Base-by-base conservation (phyloP, 192 early-diverging fungal species). In the Paraglomus brasilianum region DNA sequence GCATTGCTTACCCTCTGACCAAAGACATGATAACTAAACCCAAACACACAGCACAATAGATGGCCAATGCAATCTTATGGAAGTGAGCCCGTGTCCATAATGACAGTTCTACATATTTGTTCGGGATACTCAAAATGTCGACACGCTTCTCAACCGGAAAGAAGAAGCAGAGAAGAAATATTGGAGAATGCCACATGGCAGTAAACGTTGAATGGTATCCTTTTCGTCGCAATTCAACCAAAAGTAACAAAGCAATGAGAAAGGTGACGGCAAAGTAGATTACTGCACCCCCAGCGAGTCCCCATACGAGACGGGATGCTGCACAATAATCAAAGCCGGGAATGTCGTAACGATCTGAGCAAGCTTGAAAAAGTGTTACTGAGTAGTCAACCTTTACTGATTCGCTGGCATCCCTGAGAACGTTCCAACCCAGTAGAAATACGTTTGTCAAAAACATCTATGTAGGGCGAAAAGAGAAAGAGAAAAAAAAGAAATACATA, bases 391-490 rank as follows among this genome's bases (percentile, higher is more conserved):
- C 36, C 1, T 15, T n/a, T 1, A 68, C 66, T 19, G 22, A 49
- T 41, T 4, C 22, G 15, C 56, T 48, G 5, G 66, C 66, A 55
- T 56, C 15, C 38, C 36, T 50, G 14, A 56, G 41, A 21, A 68
- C 66, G 21, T 68, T 68, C 21, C 45, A 68, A n/a, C 66, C 66
- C 39, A 68, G 30, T 21, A 68, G 30, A 53, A 68, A 68, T 21
- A 55, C 66, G 36, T 68, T 68, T 8, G 46, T 43, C 1, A 24
- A 17, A 14, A 68, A 68, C 66, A 68, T 68, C 66, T 68, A 21
- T 22, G 41, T 59, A 3, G 2, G 13, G 19, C 17, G 46, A 2
- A 22, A 22, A 45, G 9, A 17, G 43, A 39, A 14, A 11, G 19
- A 40, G 10, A 38, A 50, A 22, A 14, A 3, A 30, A 3, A 30